Evolutionary conservation across 1,139 yeast species (phyloP), one percentile per base, ranked within the genome.

Genomic region (Chernovozyma aurita): DNA sequence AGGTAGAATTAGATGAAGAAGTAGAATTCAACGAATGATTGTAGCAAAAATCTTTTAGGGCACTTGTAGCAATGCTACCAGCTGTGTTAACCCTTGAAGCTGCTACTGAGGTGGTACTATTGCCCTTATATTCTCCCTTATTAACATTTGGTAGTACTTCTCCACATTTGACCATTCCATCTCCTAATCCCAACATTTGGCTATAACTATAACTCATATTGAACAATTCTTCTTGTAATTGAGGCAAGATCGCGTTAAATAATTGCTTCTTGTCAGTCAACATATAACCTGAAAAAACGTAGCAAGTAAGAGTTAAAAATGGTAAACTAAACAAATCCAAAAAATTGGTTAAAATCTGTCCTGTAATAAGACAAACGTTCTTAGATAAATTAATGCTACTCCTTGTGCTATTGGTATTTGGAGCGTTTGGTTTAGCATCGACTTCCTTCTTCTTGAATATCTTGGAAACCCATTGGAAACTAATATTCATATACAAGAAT

Each of bases 261-360:
- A 15, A 21, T 21, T 12, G 11, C 5, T 29, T 17, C 4, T 15
- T 25, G 18, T 15, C 20, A 12, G 20, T 16, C n/a, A 15, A n/a
- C 8, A 22, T 8, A 20, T 30, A 28, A 12, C 8, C 20, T 12
- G 33, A 20, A 18, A 34, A 30, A 3, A 34, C 4, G 16, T 24
- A 71, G 2, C 65, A 47, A 0, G 76, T 62, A 27, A 71, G 48
- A 0, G 71, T 57, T 36, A 75, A 53, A 35, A 74, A 69, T 2
- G 81, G 80, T 32, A 64, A 56, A 0, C 70, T 70, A 47, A 70
- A 70, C 2, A 60, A 42, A 22, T 52, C 45, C 43, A 72, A 49
- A 38, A 64, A 65, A 24, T 60, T 51, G 34, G 57, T 55, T 3
- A 68, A 42, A 1, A 59, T 36, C 22, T 61, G 55, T 2, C 78